These are phyloP conservation scores for Xylaria sp. DNA, from an alignment of 2,329 filamentous ascomycete species.

Conservation along the genomic window DNA sequence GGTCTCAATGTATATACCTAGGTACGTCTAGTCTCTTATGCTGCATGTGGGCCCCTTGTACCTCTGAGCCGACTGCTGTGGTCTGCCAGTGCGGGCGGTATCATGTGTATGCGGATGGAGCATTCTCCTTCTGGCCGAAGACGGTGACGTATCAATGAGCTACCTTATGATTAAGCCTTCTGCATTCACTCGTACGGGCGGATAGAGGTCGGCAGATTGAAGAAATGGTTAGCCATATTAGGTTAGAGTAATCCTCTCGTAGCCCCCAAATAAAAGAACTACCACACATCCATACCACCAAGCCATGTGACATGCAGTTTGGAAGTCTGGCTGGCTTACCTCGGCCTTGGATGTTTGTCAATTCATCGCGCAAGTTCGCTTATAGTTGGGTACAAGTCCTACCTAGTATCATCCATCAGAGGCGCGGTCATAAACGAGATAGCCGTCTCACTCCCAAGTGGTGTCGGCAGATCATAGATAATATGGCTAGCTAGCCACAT, in stretches of 20 bases:
- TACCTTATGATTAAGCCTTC: background rate
- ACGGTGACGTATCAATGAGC: constrained; percentile 24
- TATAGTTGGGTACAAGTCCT: too few species aligned
- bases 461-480: background rate
- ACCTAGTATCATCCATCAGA: too few species aligned
- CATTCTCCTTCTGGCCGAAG: constrained; percentile 24
- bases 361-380: too few species aligned
- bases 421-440: too few species aligned
- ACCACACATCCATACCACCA: too few species aligned
- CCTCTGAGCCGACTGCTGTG: background rate
- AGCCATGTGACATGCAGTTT: too few species aligned
- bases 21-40: background rate
- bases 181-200: background rate
- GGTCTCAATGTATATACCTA: background rate
- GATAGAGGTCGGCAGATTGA: background rate
- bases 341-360: too few species aligned
- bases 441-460: too few species aligned
- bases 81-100: background rate
- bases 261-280: too few species aligned
- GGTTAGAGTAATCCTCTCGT: background rate
- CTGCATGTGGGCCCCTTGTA: background rate
- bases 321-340: too few species aligned
- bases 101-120: background rate
- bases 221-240: background rate
- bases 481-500: background rate